These are phyloP conservation scores for Salix koriyanagi DNA, from an alignment of 345 rosid species.

Conservation along the genomic window DNA sequence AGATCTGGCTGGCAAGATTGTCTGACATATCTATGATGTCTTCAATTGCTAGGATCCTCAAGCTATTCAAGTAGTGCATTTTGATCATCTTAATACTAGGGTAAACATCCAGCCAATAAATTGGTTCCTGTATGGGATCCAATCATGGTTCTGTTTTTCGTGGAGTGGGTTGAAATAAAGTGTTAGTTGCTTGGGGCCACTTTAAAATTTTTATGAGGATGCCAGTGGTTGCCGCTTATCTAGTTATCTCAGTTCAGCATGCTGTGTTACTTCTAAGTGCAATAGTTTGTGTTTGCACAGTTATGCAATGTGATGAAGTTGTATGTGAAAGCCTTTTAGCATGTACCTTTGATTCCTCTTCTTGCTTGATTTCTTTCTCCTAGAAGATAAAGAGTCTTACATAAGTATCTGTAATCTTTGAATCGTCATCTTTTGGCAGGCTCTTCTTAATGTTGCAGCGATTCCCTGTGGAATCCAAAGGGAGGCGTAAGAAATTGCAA, in stretches of 20 bases:
- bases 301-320: background rate
- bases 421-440: slow-evolving; percentile 41
- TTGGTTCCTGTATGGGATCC: background rate
- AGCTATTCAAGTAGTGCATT: background rate
- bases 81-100: background rate
- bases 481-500: slow-evolving; percentile 83
- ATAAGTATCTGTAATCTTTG: background rate
- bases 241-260: background rate
- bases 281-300: background rate
- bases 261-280: background rate
- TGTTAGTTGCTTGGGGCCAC: background rate
- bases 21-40: background rate
- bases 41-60: background rate
- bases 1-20: background rate
- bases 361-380: background rate
- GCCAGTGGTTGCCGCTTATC: background rate
- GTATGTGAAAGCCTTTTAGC: background rate
- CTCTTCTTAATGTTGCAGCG: slow-evolving; percentile 89
- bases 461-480: slow-evolving; percentile 94
- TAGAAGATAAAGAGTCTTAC: background rate
- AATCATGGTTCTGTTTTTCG: background rate
- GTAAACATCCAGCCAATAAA: background rate
- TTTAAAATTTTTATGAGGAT: background rate
- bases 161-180: background rate
- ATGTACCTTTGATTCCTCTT: background rate